Base-by-base conservation (phyloP, 1,284 basidiomycete species). In the Ustilago vetiveriae region DNA sequence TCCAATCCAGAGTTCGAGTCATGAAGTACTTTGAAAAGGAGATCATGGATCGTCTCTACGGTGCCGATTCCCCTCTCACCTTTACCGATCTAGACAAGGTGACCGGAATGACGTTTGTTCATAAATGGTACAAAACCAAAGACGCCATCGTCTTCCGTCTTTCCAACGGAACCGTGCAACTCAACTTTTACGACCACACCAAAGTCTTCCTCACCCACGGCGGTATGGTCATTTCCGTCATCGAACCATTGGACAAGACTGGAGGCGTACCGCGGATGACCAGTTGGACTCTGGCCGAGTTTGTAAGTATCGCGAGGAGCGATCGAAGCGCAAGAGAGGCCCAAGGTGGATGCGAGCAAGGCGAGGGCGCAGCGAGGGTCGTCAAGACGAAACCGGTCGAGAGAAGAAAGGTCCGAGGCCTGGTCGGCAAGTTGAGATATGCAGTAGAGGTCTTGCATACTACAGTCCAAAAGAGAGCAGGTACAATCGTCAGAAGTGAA, bases 141-240 rank as follows among this genome's bases (percentile, higher is more conserved):
- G 90, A 94, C 76, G 92, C 96, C 43, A 95, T 98, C 67, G 89
- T 98, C 29, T 98, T 98, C 86, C 90, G 94, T 84, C 84, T 98
- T 81, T 93, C 91, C 82, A 93, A 96, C 81, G 93, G 94, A 73
- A 88, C 92, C 40, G 84, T 98, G 6, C 94, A 96, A 92, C 95
- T 98, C 87, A 98, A 98, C 85, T 98, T 97, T 82, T 92, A 92
- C 83, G 95, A 98, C 84, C 95, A 98, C 84, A 91, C 91, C 35
- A 98, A 98, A 83, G 84, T 98, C 55, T 89, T 98, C 62, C 85
- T 98, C 49, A 92, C 92, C 7, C 87, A 88, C 2, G 85, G 89
- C 29, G 94, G 91, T 1, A 85, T 90, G 21, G 84, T 90, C 14
- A 85, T 98, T 41, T 91, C 92, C 3, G 88, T 94, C 82, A 94